Evolutionary conservation across 805 yeast genomes (phyloP).

Genomic region (Scheffersomyces ergatensis): DNA sequence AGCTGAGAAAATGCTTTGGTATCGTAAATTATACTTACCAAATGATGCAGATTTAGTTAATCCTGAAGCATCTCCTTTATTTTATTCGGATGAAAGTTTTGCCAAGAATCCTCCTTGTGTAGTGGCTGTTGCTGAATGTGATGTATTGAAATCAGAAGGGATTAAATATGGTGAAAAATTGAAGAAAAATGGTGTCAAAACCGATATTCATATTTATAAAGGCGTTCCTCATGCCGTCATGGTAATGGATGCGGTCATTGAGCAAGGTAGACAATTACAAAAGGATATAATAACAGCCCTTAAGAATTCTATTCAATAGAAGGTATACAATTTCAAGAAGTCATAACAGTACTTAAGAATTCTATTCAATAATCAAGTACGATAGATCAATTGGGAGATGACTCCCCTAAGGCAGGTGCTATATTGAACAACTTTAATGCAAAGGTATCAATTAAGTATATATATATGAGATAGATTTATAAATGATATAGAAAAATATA

Average conservation of each 20-base stretch:
- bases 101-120: slow-evolving; percentile 37
- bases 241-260: slow-evolving; percentile 43
- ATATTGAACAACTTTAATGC: no score
- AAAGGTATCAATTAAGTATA: no score
- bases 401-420: no score
- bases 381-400: no score
- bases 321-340: not conserved
- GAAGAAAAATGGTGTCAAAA: slow-evolving; percentile 30
- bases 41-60: slow-evolving; percentile 18
- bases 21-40: slow-evolving; percentile 39
- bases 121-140: slow-evolving; percentile 43
- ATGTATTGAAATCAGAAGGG: slow-evolving; percentile 44
- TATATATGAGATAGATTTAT: no score
- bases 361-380: no score
- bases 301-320: slow-evolving; percentile 22
- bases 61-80: slow-evolving; percentile 41
- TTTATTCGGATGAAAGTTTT: slow-evolving; percentile 38
- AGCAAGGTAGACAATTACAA: slow-evolving; percentile 31
- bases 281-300: slow-evolving; percentile 27
- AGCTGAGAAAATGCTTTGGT: slow-evolving; percentile 46
- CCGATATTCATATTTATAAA: slow-evolving; percentile 30
- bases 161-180: slow-evolving; percentile 41
- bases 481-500: no score
- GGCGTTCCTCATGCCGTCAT: slow-evolving; percentile 50
- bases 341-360: no score